These are phyloP conservation scores for Penicillium sp. DNA, from an alignment of 2,329 filamentous ascomycete genomes.

Conservation along the genomic window DNA sequence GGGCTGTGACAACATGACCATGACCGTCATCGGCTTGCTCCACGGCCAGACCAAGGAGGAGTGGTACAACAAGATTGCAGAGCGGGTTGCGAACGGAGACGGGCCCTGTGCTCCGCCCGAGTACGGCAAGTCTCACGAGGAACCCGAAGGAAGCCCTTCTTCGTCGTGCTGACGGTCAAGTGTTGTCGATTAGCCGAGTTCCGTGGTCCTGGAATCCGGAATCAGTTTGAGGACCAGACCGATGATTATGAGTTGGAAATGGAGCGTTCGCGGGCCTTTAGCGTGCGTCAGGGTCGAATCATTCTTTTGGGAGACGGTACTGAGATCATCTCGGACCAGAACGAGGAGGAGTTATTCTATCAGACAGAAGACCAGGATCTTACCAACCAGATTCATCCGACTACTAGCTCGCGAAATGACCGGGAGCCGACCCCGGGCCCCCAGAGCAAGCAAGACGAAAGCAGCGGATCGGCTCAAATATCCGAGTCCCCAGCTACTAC, in stretches of 20 bases:
- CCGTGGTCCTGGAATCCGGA: constrained; percentile 73
- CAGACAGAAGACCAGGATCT: constrained; percentile 84
- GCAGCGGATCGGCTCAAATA: constrained; percentile 22
- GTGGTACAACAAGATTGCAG: constrained; percentile 95
- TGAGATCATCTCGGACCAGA: constrained; percentile 80
- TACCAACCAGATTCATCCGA: constrained; percentile 69
- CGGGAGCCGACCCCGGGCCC: constrained; percentile 50
- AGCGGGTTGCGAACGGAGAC: constrained; percentile 91
- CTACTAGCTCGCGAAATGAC: constrained; percentile 35
- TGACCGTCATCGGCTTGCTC: constrained; percentile 83
- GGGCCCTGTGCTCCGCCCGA: constrained; percentile 97
- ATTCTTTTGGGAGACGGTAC: constrained; percentile 95
- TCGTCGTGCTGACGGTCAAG: constrained; percentile 38
- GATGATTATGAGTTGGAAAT: constrained; percentile 50
- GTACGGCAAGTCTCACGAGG: constrained; percentile 78
- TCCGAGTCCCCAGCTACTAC: constrained; percentile 36
- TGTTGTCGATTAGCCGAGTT: constrained; percentile 62
- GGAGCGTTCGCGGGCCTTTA: constrained; percentile 59
- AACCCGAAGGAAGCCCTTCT: constrained; percentile 28
- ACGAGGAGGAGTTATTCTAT: constrained; percentile 92
- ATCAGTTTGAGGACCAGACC: constrained; percentile 73
- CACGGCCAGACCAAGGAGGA: constrained; percentile 90
- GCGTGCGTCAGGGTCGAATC: constrained; percentile 71
- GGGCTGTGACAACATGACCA: constrained; percentile 99
- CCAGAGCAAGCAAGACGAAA: constrained; percentile 29